A percentile compares a stretch with the other conserved stretches of the same genome.
Conservation (phyloP, 1,284 basidiomycete species). For the Paramarasmius palmivorus region DNA sequence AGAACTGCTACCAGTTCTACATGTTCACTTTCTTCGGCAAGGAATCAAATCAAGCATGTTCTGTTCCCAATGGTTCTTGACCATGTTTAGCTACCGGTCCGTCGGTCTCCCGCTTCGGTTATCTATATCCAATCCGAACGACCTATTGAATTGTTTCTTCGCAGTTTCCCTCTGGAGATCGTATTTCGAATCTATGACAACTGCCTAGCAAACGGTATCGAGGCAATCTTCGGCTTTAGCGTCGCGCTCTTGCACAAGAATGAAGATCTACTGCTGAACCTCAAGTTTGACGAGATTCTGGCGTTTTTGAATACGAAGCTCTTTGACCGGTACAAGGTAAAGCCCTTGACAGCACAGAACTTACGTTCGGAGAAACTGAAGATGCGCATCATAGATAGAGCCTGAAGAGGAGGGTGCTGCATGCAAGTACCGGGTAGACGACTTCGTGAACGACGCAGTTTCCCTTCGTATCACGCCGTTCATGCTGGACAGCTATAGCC, state of each 20-base stretch:
- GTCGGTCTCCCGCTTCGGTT: conserved; percentile 20
- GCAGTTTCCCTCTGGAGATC: conserved; percentile 91
- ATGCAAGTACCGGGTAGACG: conserved; percentile 65
- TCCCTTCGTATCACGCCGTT: conserved; percentile 85
- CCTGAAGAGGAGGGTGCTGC: conserved; percentile 28
- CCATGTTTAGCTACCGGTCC: conserved; percentile 91
- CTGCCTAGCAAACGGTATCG: conserved; percentile 94
- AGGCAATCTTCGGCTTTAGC: conserved; percentile 96
- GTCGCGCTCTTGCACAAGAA: conserved; percentile 87
- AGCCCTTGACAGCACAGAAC: conserved; percentile 15
- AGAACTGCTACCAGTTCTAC: conserved; percentile 87
- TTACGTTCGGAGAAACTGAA: neutral
- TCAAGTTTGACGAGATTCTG: conserved; percentile 90
- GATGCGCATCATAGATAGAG: conserved; percentile 25
- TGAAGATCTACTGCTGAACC: conserved; percentile 73
- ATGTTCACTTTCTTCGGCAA: conserved; percentile 89
- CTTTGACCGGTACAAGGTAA: conserved; percentile 80
- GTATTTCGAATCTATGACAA: conserved; percentile 96
- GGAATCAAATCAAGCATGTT: conserved; percentile 98
- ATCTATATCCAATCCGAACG: too few species aligned
- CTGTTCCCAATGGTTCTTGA: conserved; percentile 97
- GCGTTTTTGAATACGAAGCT: conserved; percentile 78
- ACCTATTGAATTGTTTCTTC: neutral
- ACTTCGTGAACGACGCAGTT: conserved; percentile 85
- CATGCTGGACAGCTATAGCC: conserved; percentile 86